Evolutionary conservation across 305 asterid genomes (phyloP).

Genomic region (Solanum chacoense): DNA sequence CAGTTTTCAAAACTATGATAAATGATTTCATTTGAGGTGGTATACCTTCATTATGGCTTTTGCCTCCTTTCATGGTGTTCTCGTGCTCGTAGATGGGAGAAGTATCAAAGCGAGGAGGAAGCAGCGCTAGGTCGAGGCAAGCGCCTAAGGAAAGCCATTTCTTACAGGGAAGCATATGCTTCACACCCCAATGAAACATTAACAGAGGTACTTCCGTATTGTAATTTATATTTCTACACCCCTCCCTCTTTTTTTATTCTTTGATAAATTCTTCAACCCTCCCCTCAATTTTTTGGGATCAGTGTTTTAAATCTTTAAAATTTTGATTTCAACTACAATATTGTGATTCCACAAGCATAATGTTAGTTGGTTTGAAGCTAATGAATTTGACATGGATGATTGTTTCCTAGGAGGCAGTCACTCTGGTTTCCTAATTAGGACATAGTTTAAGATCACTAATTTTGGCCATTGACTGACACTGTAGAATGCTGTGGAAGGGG

Average conservation of each 20-base stretch:
- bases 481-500: slow-evolving; percentile 59
- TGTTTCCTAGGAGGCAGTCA: background rate
- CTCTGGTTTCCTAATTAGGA: slow-evolving; percentile 4
- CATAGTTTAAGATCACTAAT: background rate
- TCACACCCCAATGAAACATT: slow-evolving; percentile 44
- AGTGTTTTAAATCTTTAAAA: background rate
- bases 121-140: slow-evolving; percentile 98
- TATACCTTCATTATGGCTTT: background rate
- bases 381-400: background rate
- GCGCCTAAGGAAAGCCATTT: slow-evolving; percentile 85
- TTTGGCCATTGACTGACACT: slow-evolving; percentile 10
- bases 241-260: background rate
- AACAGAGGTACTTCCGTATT: slow-evolving; percentile 40
- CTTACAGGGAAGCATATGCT: slow-evolving; percentile 83
- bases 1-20: background rate
- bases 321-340: background rate
- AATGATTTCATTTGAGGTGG: background rate
- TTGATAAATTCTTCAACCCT: background rate
- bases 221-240: background rate
- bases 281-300: background rate
- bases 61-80: background rate
- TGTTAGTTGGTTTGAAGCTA: background rate
- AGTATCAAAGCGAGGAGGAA: slow-evolving; percentile 76
- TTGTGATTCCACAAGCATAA: background rate
- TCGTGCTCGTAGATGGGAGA: slow-evolving; percentile 76